Percentiles rank a stretch among this genome's conserved stretches.
Conservation (phyloP, 768 basidiomycete species). For the Asterophora parasitica region DNA sequence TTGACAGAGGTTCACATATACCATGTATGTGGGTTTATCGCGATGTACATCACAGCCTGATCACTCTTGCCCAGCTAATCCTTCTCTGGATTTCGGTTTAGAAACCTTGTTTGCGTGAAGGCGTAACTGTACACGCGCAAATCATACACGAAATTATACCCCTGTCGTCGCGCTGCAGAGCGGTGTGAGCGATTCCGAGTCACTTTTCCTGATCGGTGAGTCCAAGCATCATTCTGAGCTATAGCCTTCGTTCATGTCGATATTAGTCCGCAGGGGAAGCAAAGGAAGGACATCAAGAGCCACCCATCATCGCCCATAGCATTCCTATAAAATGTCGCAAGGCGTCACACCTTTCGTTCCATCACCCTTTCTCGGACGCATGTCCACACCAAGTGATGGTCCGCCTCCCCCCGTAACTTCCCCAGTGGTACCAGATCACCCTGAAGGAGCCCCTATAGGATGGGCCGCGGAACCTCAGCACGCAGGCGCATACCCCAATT, state of each 20-base stretch:
- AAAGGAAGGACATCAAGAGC: conserved; percentile 3
- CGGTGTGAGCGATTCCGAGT: conserved; percentile 4
- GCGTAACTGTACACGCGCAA: background rate
- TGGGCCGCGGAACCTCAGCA: conserved; percentile 32
- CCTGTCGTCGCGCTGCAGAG: background rate
- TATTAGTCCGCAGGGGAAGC: background rate
- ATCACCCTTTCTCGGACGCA: conserved; percentile 10
- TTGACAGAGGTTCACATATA: background rate
- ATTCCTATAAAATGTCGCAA: conserved; percentile 9
- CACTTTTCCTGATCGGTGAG: conserved; percentile 11
- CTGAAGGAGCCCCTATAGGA: conserved; percentile 19
- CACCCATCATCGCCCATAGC: conserved; percentile 6
- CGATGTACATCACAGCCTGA: background rate
- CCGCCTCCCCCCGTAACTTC: conserved; percentile 24
- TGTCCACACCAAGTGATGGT: conserved; percentile 30
- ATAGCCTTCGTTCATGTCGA: conserved; percentile 1
- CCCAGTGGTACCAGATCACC: conserved; percentile 27
- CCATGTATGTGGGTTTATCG: background rate
- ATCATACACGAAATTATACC: background rate
- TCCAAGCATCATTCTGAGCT: background rate
- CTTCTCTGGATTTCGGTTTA: background rate
- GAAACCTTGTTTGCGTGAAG: background rate
- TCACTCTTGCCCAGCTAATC: background rate
- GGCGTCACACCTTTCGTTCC: conserved; percentile 27
- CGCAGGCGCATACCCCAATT: conserved; percentile 33